Percentiles rank a stretch among this genome's conserved stretches.
Evolutionary conservation across 495 filamentous ascomycete genomes (phyloP).

Genomic region (Lasiosphaeriaceae sp.): DNA sequence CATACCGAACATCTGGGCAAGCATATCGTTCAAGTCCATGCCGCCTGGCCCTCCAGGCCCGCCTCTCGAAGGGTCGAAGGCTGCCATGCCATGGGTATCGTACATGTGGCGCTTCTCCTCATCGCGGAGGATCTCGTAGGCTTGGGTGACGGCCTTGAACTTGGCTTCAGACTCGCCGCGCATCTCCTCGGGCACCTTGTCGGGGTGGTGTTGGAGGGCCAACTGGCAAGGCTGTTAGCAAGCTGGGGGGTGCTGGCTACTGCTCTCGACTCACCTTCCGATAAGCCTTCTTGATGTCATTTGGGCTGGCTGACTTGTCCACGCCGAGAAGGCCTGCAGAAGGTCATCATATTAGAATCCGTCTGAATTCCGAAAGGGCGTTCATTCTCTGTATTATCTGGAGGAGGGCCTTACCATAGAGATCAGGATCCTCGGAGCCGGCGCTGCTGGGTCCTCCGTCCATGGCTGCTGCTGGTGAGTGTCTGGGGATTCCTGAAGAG

Average conservation of each 20-base stretch:
- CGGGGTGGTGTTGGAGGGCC: constrained; percentile 83
- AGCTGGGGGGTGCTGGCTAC: background rate
- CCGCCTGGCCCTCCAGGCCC: constrained; percentile 60
- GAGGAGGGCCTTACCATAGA: constrained; percentile 57
- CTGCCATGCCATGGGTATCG: constrained; percentile 90
- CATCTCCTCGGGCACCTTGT: constrained; percentile 88
- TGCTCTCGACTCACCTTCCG: constrained; percentile 64
- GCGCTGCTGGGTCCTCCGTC: constrained; percentile 29
- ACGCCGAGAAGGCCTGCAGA: constrained; percentile 70
- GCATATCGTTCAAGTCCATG: constrained; percentile 83
- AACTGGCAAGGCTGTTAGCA: constrained; percentile 52
- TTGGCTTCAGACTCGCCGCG: constrained; percentile 78
- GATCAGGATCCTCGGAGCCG: constrained; percentile 52
- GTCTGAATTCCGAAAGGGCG: background rate
- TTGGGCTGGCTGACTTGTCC: constrained; percentile 62
- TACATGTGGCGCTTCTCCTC: constrained; percentile 89
- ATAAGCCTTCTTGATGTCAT: constrained; percentile 95
- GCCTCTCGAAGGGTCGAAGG: constrained; percentile 70
- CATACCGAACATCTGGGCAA: constrained; percentile 90
- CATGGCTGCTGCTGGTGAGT: constrained; percentile 35
- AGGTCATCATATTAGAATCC: constrained; percentile 4
- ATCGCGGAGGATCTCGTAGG: constrained; percentile 96
- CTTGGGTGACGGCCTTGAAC: constrained; percentile 88
- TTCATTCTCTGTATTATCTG: background rate
- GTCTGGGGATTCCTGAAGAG: background rate